Conservation (phyloP, 1,284 basidiomycete species). For the Vanrija sp. region DNA sequence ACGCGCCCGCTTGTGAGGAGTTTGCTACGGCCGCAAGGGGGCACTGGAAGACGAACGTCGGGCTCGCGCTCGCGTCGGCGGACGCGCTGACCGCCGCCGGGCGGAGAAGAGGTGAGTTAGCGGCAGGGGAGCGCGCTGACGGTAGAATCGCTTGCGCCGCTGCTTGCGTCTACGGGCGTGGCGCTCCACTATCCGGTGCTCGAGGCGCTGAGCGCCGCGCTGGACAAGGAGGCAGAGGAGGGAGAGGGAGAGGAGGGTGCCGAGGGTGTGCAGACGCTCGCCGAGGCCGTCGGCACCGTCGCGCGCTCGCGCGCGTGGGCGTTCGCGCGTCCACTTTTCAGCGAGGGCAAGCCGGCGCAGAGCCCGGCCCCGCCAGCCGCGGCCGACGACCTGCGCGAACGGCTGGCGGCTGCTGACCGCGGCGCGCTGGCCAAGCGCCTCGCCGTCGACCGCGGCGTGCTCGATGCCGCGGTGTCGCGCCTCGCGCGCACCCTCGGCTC, state of each 20-base stretch:
- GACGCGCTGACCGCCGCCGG: constrained; percentile 26
- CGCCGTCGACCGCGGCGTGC: neutral
- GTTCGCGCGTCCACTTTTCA: constrained; percentile 5
- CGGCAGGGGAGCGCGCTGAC: neutral
- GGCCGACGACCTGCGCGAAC: neutral
- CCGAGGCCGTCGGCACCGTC: constrained; percentile 1
- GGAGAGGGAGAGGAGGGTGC: neutral
- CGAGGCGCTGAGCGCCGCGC: neutral
- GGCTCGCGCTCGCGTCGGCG: constrained; percentile 21
- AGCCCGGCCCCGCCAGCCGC: neutral
- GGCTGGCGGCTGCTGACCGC: neutral
- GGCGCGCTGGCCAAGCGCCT: neutral
- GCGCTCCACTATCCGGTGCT: constrained; percentile 16
- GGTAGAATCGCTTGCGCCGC: constrained; percentile 9
- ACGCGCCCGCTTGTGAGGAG: constrained; percentile 11
- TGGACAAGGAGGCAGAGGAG: neutral
- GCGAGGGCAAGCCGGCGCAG: neutral
- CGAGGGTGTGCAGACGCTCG: neutral
- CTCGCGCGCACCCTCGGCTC: constrained; percentile 6
- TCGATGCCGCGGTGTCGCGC: constrained; percentile 3
- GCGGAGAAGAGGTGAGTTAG: constrained; percentile 14
- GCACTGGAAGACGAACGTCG: constrained; percentile 34
- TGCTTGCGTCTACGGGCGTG: constrained; percentile 1
- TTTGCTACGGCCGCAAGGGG: constrained; percentile 21
- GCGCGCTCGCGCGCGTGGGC: constrained; percentile 11